Evolutionary conservation across 371 early-diverging fungal species (phyloP).

Genomic region (Lichtheimia corymbifera): DNA sequence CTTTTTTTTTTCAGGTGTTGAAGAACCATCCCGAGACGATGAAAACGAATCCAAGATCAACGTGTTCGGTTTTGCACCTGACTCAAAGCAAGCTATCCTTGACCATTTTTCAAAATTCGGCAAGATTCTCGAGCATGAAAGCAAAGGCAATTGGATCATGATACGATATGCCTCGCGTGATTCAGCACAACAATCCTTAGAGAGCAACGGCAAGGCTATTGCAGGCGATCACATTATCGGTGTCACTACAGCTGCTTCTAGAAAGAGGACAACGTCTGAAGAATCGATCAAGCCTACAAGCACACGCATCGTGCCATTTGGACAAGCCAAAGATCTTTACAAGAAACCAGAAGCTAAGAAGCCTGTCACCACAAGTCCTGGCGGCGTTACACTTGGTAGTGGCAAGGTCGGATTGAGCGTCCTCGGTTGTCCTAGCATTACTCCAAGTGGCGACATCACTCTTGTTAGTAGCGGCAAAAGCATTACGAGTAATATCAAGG

Average conservation of each 20-base stretch:
- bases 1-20: neutral
- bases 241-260: constrained; percentile 7
- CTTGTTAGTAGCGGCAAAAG: constrained; percentile 1
- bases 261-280: neutral
- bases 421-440: constrained; percentile 8
- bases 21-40: neutral
- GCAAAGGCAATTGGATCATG: constrained; percentile 5
- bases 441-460: constrained; percentile 5
- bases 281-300: neutral
- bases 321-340: constrained; percentile 12
- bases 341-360: constrained; percentile 9
- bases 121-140: constrained; percentile 7
- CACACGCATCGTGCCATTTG: constrained; percentile 4
- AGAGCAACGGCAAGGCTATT: constrained; percentile 11
- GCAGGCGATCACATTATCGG: constrained; percentile 11
- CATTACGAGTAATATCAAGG: constrained; percentile 9
- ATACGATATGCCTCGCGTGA: constrained; percentile 7
- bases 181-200: constrained; percentile 7
- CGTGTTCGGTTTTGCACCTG: constrained; percentile 14
- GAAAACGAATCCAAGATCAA: constrained; percentile 8
- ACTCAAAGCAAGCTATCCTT: constrained; percentile 8
- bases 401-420: constrained; percentile 16
- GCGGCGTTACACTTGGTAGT: constrained; percentile 1
- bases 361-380: neutral
- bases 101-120: constrained; percentile 15